phyloP scores from a whole-genome alignment of 768 basidiomycete species.

The Pilatotrama ljubarskyi region DNA sequence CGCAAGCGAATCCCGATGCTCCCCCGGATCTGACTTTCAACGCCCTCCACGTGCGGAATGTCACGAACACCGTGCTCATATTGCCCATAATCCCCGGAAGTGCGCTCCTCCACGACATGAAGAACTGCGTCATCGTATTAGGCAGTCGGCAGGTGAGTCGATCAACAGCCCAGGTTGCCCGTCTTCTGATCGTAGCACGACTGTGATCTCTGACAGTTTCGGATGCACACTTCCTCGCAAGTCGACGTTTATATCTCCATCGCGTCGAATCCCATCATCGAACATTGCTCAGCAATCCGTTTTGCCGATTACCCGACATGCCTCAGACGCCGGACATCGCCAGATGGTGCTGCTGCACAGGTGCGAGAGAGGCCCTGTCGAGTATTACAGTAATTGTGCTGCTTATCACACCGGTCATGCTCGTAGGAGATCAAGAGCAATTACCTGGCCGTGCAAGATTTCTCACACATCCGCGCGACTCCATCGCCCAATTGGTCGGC shows the following conservation, averaged over 20 bases:
- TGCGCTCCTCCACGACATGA: constrained; percentile 65
- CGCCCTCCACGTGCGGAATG: constrained; percentile 63
- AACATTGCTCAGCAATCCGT: constrained; percentile 61
- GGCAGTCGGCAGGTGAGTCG: constrained; percentile 77
- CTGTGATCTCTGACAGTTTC: constrained; percentile 57
- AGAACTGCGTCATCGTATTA: constrained; percentile 62
- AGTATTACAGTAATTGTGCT: not conserved
- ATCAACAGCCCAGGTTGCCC: not conserved
- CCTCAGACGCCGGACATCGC: constrained; percentile 21
- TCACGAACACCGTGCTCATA: constrained; percentile 63
- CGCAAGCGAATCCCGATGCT: constrained; percentile 8
- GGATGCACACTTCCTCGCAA: constrained; percentile 75
- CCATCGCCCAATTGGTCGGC: constrained; percentile 77
- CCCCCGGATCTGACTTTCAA: constrained; percentile 36
- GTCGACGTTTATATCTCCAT: constrained; percentile 69
- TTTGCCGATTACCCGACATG: constrained; percentile 63
- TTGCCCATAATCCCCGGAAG: constrained; percentile 70
- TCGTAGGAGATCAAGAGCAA: constrained; percentile 29
- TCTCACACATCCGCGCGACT: constrained; percentile 76
- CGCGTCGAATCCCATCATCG: constrained; percentile 77
- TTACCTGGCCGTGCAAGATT: constrained; percentile 69
- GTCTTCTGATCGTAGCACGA: not conserved
- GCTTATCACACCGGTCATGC: not conserved
- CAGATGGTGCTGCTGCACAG: not conserved
- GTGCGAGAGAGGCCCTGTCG: not conserved